phyloP scores from a whole-genome alignment of 1,284 basidiomycete genomes.

The Xerocomus nothofagi region DNA sequence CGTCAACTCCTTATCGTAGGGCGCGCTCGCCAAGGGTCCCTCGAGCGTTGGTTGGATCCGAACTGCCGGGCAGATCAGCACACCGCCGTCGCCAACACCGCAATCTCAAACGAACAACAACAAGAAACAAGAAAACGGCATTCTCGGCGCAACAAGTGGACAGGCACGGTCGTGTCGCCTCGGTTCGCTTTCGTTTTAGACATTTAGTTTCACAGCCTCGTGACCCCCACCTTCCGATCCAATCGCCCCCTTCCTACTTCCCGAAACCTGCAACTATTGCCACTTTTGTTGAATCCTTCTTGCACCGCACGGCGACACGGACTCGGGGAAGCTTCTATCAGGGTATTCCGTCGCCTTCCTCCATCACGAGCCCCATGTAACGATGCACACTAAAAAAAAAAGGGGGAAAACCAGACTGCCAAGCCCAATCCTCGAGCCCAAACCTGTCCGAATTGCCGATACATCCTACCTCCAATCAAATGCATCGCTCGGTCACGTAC shows the following conservation, averaged over 20 bases:
- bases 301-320: background rate
- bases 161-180: background rate
- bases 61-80: conserved; percentile 1
- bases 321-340: background rate
- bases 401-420: background rate
- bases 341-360: background rate
- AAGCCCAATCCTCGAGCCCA: background rate
- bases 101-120: background rate
- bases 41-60: background rate
- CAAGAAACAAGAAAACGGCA: too few species aligned
- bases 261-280: too few species aligned
- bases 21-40: background rate
- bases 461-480: background rate
- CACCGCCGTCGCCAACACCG: background rate
- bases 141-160: conserved; percentile 1
- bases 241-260: too few species aligned
- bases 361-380: background rate
- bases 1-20: conserved; percentile 2
- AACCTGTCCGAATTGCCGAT: background rate
- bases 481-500: background rate
- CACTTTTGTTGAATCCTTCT: too few species aligned
- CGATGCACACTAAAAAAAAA: background rate
- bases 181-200: background rate
- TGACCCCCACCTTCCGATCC: background rate
- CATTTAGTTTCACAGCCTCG: background rate